Evolutionary conservation across 148 eudicot genomes (phyloP).

Genomic region (Arctostaphylos glauca): DNA sequence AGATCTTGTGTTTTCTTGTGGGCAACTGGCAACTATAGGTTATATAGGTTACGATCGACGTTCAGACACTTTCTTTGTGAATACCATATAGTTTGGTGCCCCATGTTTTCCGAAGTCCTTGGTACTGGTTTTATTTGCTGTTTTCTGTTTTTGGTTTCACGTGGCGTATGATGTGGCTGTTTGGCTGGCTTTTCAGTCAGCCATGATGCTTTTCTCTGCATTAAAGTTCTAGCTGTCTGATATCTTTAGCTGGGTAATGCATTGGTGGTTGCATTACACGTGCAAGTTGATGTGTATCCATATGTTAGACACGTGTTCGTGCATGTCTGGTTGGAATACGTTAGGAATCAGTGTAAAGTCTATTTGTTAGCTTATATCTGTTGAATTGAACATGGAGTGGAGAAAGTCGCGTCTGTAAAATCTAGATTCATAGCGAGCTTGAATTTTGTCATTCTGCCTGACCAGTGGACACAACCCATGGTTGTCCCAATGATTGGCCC

Average conservation of each 20-base stretch:
- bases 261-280: neutral
- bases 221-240: neutral
- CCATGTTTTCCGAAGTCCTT: neutral
- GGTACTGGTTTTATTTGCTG: neutral
- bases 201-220: neutral
- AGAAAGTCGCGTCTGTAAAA: neutral
- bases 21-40: neutral
- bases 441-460: neutral
- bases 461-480: neutral
- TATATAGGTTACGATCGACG: neutral
- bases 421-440: neutral
- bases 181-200: neutral
- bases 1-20: neutral
- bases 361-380: neutral
- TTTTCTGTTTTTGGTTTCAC: neutral
- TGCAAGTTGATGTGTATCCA: neutral
- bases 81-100: neutral
- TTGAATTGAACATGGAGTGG: neutral
- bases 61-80: neutral
- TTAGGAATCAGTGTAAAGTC: neutral
- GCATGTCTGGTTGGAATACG: neutral
- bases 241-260: neutral
- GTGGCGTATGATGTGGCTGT: neutral
- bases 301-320: neutral
- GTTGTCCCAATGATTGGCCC: neutral